Conservation (phyloP, 2,329 filamentous ascomycete species). For the Botrytis fabae region DNA sequence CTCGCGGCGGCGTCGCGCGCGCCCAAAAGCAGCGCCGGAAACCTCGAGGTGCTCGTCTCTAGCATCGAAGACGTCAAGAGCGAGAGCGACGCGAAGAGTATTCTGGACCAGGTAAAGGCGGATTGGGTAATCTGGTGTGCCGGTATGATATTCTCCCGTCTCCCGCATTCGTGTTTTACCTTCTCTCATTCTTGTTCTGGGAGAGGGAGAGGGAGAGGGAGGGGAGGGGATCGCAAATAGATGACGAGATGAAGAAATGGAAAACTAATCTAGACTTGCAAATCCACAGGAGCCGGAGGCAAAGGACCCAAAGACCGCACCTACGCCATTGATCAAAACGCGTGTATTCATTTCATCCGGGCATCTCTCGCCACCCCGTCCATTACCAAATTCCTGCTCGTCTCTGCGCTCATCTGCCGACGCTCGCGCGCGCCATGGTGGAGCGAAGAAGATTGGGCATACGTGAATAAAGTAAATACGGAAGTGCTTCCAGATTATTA, state of each 20-base stretch:
- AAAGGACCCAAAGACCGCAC: slow-evolving; percentile 59
- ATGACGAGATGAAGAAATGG: not conserved
- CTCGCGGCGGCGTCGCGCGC: slow-evolving; percentile 46
- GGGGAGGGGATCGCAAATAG: too few relatives aligned
- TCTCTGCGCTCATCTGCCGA: slow-evolving; percentile 61
- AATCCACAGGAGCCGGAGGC: slow-evolving; percentile 53
- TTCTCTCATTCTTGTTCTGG: not conserved
- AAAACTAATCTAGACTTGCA: not conserved
- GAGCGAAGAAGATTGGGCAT: slow-evolving; percentile 49
- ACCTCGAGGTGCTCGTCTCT: slow-evolving; percentile 66
- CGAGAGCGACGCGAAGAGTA: slow-evolving; percentile 58
- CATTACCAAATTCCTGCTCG: slow-evolving; percentile 62
- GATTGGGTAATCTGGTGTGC: slow-evolving; percentile 71
- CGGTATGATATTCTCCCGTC: slow-evolving; percentile 46
- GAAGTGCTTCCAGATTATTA: slow-evolving; percentile 55
- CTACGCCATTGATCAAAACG: slow-evolving; percentile 61
- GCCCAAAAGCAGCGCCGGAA: slow-evolving; percentile 51
- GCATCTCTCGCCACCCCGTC: slow-evolving; percentile 55
- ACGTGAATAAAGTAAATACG: slow-evolving; percentile 44
- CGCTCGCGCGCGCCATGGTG: slow-evolving; percentile 56
- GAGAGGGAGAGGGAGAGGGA: too few relatives aligned
- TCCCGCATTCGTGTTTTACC: not conserved
- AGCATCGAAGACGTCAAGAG: slow-evolving; percentile 71
- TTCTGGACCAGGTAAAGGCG: slow-evolving; percentile 61
- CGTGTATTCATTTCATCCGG: slow-evolving; percentile 61